Conservation (phyloP, 129 eudicot genomes). For the Escallonia herrerae region DNA sequence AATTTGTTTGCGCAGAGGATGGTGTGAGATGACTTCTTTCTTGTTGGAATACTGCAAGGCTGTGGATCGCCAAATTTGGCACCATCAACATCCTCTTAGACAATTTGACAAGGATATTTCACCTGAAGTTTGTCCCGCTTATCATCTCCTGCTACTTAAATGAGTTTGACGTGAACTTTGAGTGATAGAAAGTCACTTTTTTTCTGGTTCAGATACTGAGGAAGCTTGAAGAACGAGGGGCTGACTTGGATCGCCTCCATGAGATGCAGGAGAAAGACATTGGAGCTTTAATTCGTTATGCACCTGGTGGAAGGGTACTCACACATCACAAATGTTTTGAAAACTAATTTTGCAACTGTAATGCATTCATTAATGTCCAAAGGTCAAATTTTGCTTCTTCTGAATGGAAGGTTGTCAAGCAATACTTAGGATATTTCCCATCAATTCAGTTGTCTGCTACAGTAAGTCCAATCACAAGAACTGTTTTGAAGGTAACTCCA, state of each 20-base stretch:
- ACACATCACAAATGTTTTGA: background rate
- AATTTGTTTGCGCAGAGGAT: conserved; percentile 93
- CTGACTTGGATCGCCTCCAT: conserved; percentile 69
- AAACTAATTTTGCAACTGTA: conserved; percentile 1
- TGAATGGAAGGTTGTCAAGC: conserved; percentile 66
- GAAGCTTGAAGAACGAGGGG: conserved; percentile 92
- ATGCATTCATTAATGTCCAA: conserved; percentile 1
- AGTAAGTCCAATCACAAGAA: conserved; percentile 97
- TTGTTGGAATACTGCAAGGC: conserved; percentile 99
- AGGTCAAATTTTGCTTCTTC: conserved; percentile 14
- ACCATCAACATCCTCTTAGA: conserved; percentile 96
- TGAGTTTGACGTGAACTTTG: conserved; percentile 5
- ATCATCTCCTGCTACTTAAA: background rate
- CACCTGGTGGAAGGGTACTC: conserved; percentile 92
- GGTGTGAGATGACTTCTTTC: conserved; percentile 96
- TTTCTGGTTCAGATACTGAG: conserved; percentile 56
- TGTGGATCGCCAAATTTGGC: conserved; percentile 98
- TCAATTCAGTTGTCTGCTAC: conserved; percentile 85
- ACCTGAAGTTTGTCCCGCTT: conserved; percentile 47
- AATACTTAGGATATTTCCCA: conserved; percentile 84
- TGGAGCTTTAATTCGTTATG: conserved; percentile 91
- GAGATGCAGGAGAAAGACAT: conserved; percentile 94
- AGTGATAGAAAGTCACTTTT: conserved; percentile 2
- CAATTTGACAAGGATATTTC: conserved; percentile 90
- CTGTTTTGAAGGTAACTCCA: conserved; percentile 80